A percentile compares a stretch with the other conserved stretches of the same genome.
These are phyloP conservation scores for Nicotiana attenuata DNA, from an alignment of 257 asterid genomes.

Conservation along the genomic window DNA sequence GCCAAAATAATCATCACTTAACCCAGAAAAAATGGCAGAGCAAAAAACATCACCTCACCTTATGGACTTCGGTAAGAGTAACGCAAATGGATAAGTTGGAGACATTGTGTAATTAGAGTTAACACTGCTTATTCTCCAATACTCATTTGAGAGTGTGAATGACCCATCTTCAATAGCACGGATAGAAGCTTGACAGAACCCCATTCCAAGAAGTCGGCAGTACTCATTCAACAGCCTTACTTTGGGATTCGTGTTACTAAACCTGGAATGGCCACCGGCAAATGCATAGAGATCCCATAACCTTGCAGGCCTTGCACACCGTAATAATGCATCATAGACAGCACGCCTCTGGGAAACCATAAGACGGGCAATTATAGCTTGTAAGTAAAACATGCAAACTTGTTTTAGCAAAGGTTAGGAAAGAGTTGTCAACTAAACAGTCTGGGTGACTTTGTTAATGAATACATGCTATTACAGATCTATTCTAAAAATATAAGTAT, in stretches of 20 bases:
- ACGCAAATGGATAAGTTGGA: conserved; percentile 91
- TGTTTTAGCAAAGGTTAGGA: neutral
- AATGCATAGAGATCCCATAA: conserved; percentile 94
- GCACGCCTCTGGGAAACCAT: conserved; percentile 75
- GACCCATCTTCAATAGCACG: conserved; percentile 69
- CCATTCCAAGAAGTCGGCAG: conserved; percentile 81
- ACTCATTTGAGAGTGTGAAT: conserved; percentile 61
- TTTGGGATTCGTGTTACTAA: conserved; percentile 53
- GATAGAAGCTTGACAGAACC: conserved; percentile 48
- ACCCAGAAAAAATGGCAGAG: conserved; percentile 8
- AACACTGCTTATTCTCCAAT: conserved; percentile 87
- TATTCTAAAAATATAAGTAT: neutral
- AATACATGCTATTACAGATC: neutral
- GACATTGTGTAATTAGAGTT: conserved; percentile 67
- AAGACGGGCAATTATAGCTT: neutral
- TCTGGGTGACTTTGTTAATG: neutral
- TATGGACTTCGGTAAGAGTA: conserved; percentile 82
- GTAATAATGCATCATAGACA: conserved; percentile 66
- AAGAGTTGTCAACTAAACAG: neutral
- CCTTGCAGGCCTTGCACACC: conserved; percentile 70
- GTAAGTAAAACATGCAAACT: neutral
- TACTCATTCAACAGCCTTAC: conserved; percentile 81
- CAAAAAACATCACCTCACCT: conserved; percentile 41
- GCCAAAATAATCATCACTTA: conserved; percentile 21
- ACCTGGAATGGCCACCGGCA: conserved; percentile 56